Base-by-base conservation (phyloP, 805 yeast species). In the Candida parachauliodes region DNA sequence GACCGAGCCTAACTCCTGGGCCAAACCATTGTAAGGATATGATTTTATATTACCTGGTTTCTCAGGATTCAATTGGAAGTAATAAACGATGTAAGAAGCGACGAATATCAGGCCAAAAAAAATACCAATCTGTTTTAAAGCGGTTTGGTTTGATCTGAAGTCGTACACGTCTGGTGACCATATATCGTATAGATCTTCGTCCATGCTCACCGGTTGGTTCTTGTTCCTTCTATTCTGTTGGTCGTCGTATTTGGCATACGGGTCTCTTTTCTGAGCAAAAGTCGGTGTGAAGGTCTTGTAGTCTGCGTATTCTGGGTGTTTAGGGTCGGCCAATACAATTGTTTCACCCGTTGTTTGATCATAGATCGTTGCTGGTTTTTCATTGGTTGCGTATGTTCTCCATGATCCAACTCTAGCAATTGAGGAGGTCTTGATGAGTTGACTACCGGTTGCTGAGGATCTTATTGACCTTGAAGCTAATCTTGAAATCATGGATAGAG, bases 111-210 rank as follows among this genome's bases (percentile, higher is more conserved):
- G 49, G 4, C 60, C 52, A 42, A 68, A 63, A 60, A 82, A 82
- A 6, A 65, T 53, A n/a, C 62, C 63, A 45, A 79, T 74, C 57
- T 77, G 77, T 48, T 61, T 70, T 37, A 79, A 58, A 1, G 95
- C 94, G 22, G 76, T 72, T 32, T 60, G 54, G 59, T 83, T 82
- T 27, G 74, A 64, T 23, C 79, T 83, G 26, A 68, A 58, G 49
- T 79, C 78, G 57, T 70, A 77, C 53, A 79, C 74, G 53, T 86
- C 94, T 9, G 95, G 93, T 7, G 95, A 76, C 95, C 95, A 86
- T 71, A 84, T 73, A 59, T 86, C 89, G 53, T 80, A 70, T 59
- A 76, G 65, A 54, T 86, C 95, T 48, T 81, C 83, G 50, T 80
- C 77, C 39, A 79, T 77, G 56, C 79, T 80, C 46, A 85, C 59